Conservation (phyloP, 176 grass and related monocot genomes). For the Alloteropsis semialata region DNA sequence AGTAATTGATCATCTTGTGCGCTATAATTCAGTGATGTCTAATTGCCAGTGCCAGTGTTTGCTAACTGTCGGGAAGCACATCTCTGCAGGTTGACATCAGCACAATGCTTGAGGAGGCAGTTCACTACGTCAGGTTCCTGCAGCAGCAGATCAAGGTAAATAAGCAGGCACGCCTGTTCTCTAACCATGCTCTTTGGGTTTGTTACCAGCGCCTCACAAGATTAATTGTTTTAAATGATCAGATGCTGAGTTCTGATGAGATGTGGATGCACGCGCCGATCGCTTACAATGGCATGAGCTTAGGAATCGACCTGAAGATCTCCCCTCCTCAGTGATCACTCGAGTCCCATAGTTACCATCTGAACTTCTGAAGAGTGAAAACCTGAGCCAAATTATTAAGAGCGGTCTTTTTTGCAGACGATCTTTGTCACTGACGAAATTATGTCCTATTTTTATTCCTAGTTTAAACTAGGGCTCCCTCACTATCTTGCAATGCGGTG, state of each 20-base stretch:
- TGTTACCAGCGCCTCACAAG: not conserved
- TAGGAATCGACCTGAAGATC: constrained; percentile 69
- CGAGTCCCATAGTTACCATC: not conserved
- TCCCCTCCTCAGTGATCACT: constrained; percentile 37
- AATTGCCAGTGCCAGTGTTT: not conserved
- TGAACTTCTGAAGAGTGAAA: not conserved
- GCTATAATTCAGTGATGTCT: not conserved
- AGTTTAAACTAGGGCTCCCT: not conserved
- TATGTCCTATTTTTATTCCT: not conserved
- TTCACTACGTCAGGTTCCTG: constrained; percentile 78
- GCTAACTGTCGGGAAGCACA: not conserved
- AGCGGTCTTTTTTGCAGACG: not conserved
- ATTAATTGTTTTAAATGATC: constrained; percentile 12
- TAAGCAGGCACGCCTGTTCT: not conserved
- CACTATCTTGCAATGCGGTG: not conserved
- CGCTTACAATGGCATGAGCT: constrained; percentile 76
- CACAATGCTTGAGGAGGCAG: constrained; percentile 83
- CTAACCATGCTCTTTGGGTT: not conserved
- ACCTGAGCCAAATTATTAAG: not conserved
- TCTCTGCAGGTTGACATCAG: constrained; percentile 72
- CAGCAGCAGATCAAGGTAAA: constrained; percentile 82
- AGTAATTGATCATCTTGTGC: constrained; percentile 21
- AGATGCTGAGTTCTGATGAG: constrained; percentile 79
- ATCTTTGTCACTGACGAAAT: not conserved
- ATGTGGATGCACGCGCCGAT: constrained; percentile 87